Conservation (phyloP, 768 basidiomycete species). For the Trametes meyenii region DNA sequence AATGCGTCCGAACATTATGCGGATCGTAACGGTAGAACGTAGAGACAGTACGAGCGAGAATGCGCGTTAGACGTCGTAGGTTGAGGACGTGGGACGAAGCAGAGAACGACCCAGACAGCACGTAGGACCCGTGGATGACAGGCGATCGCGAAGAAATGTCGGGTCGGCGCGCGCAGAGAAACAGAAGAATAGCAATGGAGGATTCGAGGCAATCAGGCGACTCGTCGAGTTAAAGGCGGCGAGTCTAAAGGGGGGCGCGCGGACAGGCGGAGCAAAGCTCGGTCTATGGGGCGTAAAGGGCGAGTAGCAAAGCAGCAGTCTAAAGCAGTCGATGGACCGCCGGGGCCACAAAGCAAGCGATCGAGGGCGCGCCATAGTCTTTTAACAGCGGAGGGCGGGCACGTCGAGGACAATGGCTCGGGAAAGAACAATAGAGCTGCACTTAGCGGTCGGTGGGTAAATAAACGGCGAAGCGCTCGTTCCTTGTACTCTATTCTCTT, state of each 20-base stretch:
- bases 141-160: slow-evolving; percentile 8
- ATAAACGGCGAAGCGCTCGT: slow-evolving; percentile 8
- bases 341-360: slow-evolving; percentile 22
- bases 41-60: neutral
- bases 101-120: slow-evolving; percentile 1
- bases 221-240: slow-evolving; percentile 8
- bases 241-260: neutral
- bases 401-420: slow-evolving; percentile 20
- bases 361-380: slow-evolving; percentile 6
- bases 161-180: neutral
- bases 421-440: slow-evolving; percentile 20
- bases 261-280: slow-evolving; percentile 4
- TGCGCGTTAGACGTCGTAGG: slow-evolving; percentile 9
- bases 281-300: slow-evolving; percentile 10
- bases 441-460: slow-evolving; percentile 14
- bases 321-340: slow-evolving; percentile 28
- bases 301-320: slow-evolving; percentile 13
- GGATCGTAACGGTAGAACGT: slow-evolving; percentile 3
- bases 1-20: slow-evolving; percentile 16
- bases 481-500: slow-evolving; percentile 11
- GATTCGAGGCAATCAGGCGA: slow-evolving; percentile 3
- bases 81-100: neutral
- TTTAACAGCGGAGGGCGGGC: slow-evolving; percentile 8
- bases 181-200: neutral
- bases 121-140: neutral